Evolutionary conservation across 805 yeast genomes (phyloP), one percentile per base, ranked within the genome.

Genomic region (Torulaspora maleeae): DNA sequence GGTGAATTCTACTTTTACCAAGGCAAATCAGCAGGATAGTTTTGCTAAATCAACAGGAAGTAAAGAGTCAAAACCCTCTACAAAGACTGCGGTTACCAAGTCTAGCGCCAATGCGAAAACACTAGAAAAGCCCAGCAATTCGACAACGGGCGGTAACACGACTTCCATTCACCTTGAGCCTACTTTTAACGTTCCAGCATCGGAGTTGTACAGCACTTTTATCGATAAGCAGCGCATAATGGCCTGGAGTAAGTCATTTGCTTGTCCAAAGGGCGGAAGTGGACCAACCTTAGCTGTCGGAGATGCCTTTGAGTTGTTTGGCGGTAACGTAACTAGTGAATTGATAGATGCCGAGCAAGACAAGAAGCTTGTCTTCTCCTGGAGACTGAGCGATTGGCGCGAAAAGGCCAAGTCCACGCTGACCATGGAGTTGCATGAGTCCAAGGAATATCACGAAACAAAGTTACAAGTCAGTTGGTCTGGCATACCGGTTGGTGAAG

Each of bases 401-500:
- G 67, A 68, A n/a, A 95, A 85, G 29, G 93, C 87, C 64, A 83
- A 59, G 61, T 93, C 97, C 1, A 73, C 72, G 3, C 70, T 93
- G 55, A 73, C 72, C 17, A 76, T 91, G 54, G 72, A 69, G 30
- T 77, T 93, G 53, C 78, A 78, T 46, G 69, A 66, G 44, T 63
- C 68, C 1, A 87, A 87, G 61, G 93, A 91, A 24, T 76, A 78
- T n/a, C 77, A 85, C 36, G 97, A 89, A 57, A 93, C 99, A 3
- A 80, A 76, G 47, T 72, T 90, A 70, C 79, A 80, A 48, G 88
- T 89, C 15, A 71, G 75, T 36, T 88, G 91, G 79, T 72, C 79
- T 13, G 97, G 97, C 12, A 83, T 93, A 40, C 99, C 99, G 13
- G 74, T 91, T 32, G 99, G 98, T 11, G 95, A 93, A 63, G 98